Base-by-base conservation (phyloP, 805 yeast species). In the Saccharomycopsis malanga region DNA sequence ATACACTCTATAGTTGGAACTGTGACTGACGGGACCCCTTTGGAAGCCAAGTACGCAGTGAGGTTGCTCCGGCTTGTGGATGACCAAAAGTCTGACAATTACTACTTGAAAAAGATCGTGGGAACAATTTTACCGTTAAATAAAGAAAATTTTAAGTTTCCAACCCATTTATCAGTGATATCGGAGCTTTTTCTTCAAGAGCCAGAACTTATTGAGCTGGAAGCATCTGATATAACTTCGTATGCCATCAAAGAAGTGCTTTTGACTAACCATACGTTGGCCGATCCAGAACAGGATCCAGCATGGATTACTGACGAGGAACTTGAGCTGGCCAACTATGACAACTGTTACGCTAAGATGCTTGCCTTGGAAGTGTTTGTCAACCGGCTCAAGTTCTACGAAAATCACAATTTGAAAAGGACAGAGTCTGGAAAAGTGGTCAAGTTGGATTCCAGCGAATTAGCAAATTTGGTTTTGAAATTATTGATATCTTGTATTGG, bases 381-480 rank as follows among this genome's bases (percentile, higher is more conserved):
- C 1, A 82, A 82, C 57, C 72, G 85, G 61, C 58, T 86, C 23
- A 69, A 70, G 42, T 62, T 71, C 0, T 38, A 55, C 4, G 56
- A 54, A 2, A 55, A 55, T 23, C 34, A 41, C 32, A 18, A 32
- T 7, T n/a, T n/a, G n/a, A n/a, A n/a, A n/a, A n/a, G n/a, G n/a
- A n/a, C n/a, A n/a, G n/a, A n/a, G n/a, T n/a, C n/a, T n/a, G n/a
- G n/a, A n/a, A 20, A 32, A 15, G 22, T 21, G 6, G 36, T 24
- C 2, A 34, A 36, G 4, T 14, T 40, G 5, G 29, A 38, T 10
- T 29, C 38, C 21, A 29, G 18, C 34, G 68, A 70, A 12, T 63
- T 73, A 36, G 77, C 83, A 0, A 75, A 72, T 46, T 86, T 87
- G 14, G 79, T 84, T 0, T 62, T 87, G 52, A 84, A 82, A 56